Conservation (phyloP, 2,329 filamentous ascomycete genomes). For the Lomentospora prolificans region DNA sequence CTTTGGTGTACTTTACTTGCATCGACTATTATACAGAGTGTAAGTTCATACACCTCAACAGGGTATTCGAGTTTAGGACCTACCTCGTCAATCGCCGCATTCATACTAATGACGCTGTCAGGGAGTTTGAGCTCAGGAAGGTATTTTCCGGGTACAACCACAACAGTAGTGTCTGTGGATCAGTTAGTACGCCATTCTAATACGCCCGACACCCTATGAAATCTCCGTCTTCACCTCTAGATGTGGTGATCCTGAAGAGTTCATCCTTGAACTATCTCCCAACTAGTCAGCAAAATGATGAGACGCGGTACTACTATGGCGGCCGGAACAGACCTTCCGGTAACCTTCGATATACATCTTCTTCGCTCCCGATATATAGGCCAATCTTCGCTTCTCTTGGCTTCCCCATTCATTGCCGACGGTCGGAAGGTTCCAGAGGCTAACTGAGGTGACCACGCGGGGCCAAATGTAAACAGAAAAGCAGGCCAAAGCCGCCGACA, state of each 20-base stretch:
- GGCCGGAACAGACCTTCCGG: neutral
- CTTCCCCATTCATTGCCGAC: conserved; percentile 5
- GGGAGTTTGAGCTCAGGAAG: conserved; percentile 11
- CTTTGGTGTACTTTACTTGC: conserved; percentile 23
- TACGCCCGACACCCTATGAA: neutral
- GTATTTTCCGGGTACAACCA: conserved; percentile 7
- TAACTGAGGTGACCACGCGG: neutral
- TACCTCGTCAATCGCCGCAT: conserved; percentile 10
- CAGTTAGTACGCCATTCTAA: neutral
- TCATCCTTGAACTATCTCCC: conserved; percentile 8
- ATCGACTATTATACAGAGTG: conserved; percentile 14
- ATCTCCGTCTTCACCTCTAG: neutral
- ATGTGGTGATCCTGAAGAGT: conserved; percentile 10
- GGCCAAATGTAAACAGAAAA: neutral
- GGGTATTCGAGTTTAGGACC: neutral
- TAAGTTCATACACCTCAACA: neutral
- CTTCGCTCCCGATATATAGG: conserved; percentile 7
- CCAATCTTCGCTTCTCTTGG: conserved; percentile 7
- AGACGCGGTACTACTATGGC: neutral
- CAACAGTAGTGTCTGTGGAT: conserved; percentile 1
- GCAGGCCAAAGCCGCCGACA: neutral
- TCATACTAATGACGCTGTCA: conserved; percentile 11
- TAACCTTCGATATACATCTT: conserved; percentile 8
- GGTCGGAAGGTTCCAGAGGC: conserved; percentile 1
- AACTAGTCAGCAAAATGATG: neutral